A percentile compares a stretch with the other conserved stretches of the same genome.
Conservation (phyloP, 148 eudicot genomes). For the Euryodendron excelsum region DNA sequence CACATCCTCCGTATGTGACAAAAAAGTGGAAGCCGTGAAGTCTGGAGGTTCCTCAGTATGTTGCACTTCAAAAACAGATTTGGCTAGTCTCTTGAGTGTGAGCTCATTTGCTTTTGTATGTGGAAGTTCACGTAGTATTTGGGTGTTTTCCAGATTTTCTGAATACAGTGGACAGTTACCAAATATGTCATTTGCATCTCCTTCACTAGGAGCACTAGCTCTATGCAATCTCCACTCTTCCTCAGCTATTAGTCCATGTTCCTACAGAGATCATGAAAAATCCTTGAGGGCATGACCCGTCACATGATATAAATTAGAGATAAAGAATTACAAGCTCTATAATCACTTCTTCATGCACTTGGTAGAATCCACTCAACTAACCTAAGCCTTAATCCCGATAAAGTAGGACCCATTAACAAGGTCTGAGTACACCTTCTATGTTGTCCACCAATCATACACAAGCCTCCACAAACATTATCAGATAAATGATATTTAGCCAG, state of each 20-base stretch:
- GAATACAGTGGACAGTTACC: conserved; percentile 4
- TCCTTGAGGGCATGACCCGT: conserved; percentile 11
- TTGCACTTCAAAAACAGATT: conserved; percentile 20
- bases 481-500: background rate
- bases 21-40: background rate
- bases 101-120: conserved; percentile 23
- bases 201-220: conserved; percentile 13
- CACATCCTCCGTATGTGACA: conserved; percentile 12
- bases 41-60: conserved; percentile 26
- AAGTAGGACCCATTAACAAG: background rate
- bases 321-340: background rate
- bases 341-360: background rate
- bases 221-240: conserved; percentile 14
- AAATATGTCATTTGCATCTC: conserved; percentile 14
- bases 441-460: background rate
- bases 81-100: conserved; percentile 23
- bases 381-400: background rate
- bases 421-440: background rate
- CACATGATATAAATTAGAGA: background rate
- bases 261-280: conserved; percentile 23
- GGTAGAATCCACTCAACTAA: background rate
- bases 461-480: background rate
- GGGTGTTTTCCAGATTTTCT: conserved; percentile 12
- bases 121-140: conserved; percentile 10
- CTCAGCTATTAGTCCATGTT: conserved; percentile 15